Evolutionary conservation across 495 filamentous ascomycete species (phyloP), one percentile per base, ranked within the genome.

Genomic region (Aspergillus mulundensis): DNA sequence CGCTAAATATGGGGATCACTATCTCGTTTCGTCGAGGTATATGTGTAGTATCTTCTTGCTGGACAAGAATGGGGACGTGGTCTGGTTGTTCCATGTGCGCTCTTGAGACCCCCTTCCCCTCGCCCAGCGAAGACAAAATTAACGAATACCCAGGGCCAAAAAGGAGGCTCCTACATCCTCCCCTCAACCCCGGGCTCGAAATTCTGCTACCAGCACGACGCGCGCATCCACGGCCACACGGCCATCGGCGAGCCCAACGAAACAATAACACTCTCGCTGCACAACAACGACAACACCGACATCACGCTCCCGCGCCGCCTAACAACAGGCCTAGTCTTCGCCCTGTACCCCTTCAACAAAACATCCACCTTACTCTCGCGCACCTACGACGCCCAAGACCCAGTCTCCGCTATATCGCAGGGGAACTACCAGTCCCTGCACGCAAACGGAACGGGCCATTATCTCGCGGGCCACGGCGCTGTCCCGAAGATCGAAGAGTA

Each of bases 401-500:
- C 62, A 8, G 66, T 78, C 21, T 69, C 52, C 40, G 60, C 67
- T 15, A 56, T 59, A 4, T 75, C 67, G 3, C 73, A 77, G 63
- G 79, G 78, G 7, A 72, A 68, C 40, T 71, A 68, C n/a, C 70
- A 78, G 32, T 2, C 12, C 32, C 11, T 36, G 5, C 11, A 4
- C 2, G 5, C 32, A 3, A 36, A 14, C 11, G 32, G 11, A 36
- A 36, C 32, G 2, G 11, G 69, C 71, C 52, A 80, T 56, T 62
- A 66, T 42, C 53, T 81, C 12, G 52, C 71, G 44, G 69, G 59
- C 23, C 80, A 76, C 58, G 79, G 77, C 3, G 61, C 70, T 11
- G 66, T 68, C 8, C 64, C 75, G 25, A 68, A 76, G 1, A 38
- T 81, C 12, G 74, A 77, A 7, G 80, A 83, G 59, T 76, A 68